phyloP scores from a whole-genome alignment of 179 eudicot genomes.

The Nepenthes alata region DNA sequence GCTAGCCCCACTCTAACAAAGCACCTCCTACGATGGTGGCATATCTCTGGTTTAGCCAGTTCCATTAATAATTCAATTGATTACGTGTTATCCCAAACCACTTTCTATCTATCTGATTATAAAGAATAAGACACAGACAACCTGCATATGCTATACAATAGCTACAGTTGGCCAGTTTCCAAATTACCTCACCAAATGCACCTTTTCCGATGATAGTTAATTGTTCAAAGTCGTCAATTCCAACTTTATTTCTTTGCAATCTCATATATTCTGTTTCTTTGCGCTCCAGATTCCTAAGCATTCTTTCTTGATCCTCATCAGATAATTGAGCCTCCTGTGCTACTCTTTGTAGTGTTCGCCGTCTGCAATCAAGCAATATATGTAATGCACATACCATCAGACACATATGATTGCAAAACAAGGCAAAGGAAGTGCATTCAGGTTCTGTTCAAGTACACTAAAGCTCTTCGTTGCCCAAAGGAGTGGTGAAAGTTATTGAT shows the following conservation, averaged over 20 bases:
- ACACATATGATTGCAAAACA: neutral
- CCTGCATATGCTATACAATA: neutral
- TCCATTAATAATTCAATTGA: neutral
- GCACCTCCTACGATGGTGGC: too few species aligned
- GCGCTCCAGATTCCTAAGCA: constrained; percentile 52
- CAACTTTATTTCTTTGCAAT: constrained; percentile 62
- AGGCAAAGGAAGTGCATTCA: too few species aligned
- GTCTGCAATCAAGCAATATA: constrained; percentile 24
- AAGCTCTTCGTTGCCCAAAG: too few species aligned
- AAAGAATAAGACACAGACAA: neutral
- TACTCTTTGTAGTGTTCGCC: constrained; percentile 44
- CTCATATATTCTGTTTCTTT: constrained; percentile 62
- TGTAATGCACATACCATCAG: neutral
- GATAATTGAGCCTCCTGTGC: constrained; percentile 50
- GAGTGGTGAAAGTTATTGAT: too few species aligned
- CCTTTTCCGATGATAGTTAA: constrained; percentile 63
- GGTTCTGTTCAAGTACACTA: too few species aligned
- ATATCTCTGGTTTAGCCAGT: neutral
- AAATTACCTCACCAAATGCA: constrained; percentile 64
- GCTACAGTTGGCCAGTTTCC: neutral
- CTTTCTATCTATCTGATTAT: neutral
- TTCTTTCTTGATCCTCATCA: constrained; percentile 50
- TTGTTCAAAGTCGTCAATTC: constrained; percentile 66
- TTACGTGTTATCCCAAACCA: neutral
- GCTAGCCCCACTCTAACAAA: too few species aligned